Percentiles rank a stretch among this genome's conserved stretches.
Evolutionary conservation across 1,139 yeast species (phyloP).

Genomic region (Hyphopichia pseudoburtonii): DNA sequence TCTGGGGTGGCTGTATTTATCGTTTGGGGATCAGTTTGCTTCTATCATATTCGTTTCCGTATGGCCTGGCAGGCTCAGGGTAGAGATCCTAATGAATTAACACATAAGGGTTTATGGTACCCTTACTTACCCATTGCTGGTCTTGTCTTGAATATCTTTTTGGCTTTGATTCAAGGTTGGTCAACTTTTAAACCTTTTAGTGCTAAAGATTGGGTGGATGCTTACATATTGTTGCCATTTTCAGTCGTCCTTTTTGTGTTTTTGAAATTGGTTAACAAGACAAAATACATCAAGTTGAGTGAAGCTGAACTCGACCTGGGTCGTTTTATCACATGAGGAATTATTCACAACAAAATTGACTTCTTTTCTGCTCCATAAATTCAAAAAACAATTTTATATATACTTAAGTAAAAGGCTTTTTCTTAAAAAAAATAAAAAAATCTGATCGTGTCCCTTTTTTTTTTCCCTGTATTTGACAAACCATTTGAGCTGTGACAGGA

Average conservation of each 20-base stretch:
- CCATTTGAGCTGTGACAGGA: too few relatives aligned
- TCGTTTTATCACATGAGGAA: too few relatives aligned
- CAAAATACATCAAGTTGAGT: slow-evolving; percentile 40
- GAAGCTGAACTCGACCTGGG: slow-evolving; percentile 51
- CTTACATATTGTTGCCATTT: slow-evolving; percentile 62
- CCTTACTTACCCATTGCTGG: slow-evolving; percentile 57
- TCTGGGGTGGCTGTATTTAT: slow-evolving; percentile 59
- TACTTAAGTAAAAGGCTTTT: too few relatives aligned
- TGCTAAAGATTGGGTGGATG: slow-evolving; percentile 62
- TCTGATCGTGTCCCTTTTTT: too few relatives aligned
- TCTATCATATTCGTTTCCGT: slow-evolving; percentile 51
- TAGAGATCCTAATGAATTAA: slow-evolving; percentile 46
- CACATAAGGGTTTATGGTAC: slow-evolving; percentile 52
- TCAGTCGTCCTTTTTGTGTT: slow-evolving; percentile 39
- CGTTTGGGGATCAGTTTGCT: slow-evolving; percentile 56
- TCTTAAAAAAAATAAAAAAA: too few relatives aligned
- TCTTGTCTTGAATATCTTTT: slow-evolving; percentile 47
- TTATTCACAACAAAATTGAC: too few relatives aligned
- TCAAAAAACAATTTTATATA: too few relatives aligned
- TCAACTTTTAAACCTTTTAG: slow-evolving; percentile 60
- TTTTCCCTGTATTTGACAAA: too few relatives aligned
- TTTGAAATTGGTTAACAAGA: slow-evolving; percentile 38
- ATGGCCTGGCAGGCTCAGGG: slow-evolving; percentile 48
- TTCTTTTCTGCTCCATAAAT: too few relatives aligned
- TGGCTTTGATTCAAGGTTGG: slow-evolving; percentile 72